Evolutionary conservation across 1,284 basidiomycete species (phyloP).

Genomic region (Earliella scabrosa): DNA sequence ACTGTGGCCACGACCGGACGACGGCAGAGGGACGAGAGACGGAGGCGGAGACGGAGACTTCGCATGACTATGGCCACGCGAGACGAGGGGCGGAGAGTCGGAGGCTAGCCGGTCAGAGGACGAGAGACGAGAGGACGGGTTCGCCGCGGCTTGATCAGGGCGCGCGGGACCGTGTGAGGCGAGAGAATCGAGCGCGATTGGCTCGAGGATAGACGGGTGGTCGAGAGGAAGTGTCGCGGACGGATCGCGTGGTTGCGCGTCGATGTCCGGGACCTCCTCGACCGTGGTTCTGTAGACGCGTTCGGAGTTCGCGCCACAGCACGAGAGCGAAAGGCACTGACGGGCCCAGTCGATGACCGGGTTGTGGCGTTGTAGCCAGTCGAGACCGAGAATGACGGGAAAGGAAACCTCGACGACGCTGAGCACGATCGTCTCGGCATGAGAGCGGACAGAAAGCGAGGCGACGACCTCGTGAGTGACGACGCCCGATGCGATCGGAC

Average conservation of each 20-base stretch:
- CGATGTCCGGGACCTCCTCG: constrained; percentile 13
- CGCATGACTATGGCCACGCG: too few species aligned
- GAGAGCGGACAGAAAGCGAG: constrained; percentile 28
- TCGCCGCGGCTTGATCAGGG: constrained; percentile 9
- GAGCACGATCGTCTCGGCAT: constrained; percentile 25
- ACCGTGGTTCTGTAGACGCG: not conserved
- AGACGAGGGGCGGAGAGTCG: not conserved
- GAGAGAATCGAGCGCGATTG: not conserved
- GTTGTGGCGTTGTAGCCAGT: constrained; percentile 32
- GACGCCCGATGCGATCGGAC: constrained; percentile 40
- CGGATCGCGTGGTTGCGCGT: not conserved
- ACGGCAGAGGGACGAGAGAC: too few species aligned
- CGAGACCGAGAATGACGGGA: constrained; percentile 22
- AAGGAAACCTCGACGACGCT: constrained; percentile 28
- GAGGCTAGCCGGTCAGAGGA: constrained; percentile 1
- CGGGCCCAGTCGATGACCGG: constrained; percentile 27
- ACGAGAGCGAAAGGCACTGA: constrained; percentile 29
- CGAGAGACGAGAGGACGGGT: too few species aligned
- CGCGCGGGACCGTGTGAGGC: not conserved
- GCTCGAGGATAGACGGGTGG: constrained; percentile 9
- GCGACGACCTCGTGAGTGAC: constrained; percentile 40
- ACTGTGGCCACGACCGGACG: too few species aligned
- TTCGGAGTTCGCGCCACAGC: constrained; percentile 17
- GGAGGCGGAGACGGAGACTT: too few species aligned
- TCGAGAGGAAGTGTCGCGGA: not conserved